Evolutionary conservation across 2,329 filamentous ascomycete species (phyloP), one percentile per base, ranked within the genome.

Genomic region (Ceratocystiopsis sp.): DNA sequence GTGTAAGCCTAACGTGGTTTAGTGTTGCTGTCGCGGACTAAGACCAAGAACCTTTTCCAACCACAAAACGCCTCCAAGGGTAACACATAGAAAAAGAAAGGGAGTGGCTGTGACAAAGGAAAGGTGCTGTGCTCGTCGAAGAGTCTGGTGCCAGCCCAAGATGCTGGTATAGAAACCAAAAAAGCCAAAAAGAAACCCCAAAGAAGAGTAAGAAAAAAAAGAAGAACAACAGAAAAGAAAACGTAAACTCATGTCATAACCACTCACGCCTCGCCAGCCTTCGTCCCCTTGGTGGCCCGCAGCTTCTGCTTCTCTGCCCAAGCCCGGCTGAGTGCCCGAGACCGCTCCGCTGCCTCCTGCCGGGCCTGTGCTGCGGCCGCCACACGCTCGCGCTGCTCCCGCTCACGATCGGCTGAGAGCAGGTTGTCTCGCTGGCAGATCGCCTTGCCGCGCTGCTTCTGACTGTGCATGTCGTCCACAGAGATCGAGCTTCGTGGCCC

Each of bases 301-400:
- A 45, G 49, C 44, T 44, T 50, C 44, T 50, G 50, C 47, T 47
- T 51, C 54, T 76, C 72, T 12, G 73, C 73, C 73, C 75, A 78
- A 51, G 76, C 70, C 33, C 73, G 66, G 49, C 73, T 73, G 46
- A 70, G 65, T 54, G 66, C 62, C 43, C 75, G 66, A 43, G 72
- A 74, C 52, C 70, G 65, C 56, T 79, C 73, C 11, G 75, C 74
- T 19, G 75, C 75, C 51, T 75, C 63, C 51, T 75, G 68, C 38
- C 75, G 63, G 9, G 74, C 73, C 43, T 62, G 52, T 52, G 68
- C 73, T 14, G 73, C 67, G 35, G 64, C 61, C 40, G 60, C 56
- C 50, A 78, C 73, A 33, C 73, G 66, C 47, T 72, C 69, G 10
- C 62, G 63, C 50, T 62, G 68, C 54, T 75, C 73, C 11, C 63